phyloP scores from a whole-genome alignment of 148 eudicot species.

The Chenopodium formosanum region DNA sequence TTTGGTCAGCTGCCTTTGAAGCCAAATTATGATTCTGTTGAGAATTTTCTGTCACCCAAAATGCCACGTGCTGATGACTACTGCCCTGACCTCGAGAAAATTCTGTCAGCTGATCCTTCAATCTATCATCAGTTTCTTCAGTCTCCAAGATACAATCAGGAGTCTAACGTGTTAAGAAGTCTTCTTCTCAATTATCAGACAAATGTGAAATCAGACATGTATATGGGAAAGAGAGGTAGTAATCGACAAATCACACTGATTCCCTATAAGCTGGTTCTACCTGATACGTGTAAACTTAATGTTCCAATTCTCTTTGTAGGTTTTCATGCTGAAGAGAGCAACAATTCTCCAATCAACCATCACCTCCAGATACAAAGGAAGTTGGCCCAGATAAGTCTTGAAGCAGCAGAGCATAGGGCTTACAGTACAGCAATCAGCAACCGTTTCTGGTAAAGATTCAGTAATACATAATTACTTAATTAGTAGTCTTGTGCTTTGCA shows the following conservation, averaged over 20 bases:
- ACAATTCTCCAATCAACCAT: conserved; percentile 17
- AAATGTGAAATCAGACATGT: conserved; percentile 15
- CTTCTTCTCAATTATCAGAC: conserved; percentile 19
- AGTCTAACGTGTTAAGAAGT: conserved; percentile 12
- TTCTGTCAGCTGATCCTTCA: conserved; percentile 16
- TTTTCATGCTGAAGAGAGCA: conserved; percentile 10
- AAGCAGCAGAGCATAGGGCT: conserved; percentile 16
- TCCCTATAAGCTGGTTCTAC: background rate
- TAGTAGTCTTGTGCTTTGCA: background rate
- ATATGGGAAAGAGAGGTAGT: conserved; percentile 25
- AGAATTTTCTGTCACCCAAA: conserved; percentile 2
- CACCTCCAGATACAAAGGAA: conserved; percentile 29
- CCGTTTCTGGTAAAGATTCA: conserved; percentile 14
- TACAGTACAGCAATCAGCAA: conserved; percentile 3
- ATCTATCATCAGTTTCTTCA: conserved; percentile 20
- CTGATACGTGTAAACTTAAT: background rate
- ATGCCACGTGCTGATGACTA: conserved; percentile 19
- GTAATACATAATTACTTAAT: background rate
- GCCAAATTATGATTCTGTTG: conserved; percentile 8
- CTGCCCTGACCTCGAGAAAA: conserved; percentile 9
- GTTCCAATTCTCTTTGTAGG: conserved; percentile 12
- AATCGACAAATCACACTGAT: background rate
- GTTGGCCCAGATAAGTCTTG: conserved; percentile 24
- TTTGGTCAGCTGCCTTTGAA: conserved; percentile 8
- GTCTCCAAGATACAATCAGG: conserved; percentile 16